Conservation (phyloP, 2,329 filamentous ascomycete species). For the Verticillium alfalfae region DNA sequence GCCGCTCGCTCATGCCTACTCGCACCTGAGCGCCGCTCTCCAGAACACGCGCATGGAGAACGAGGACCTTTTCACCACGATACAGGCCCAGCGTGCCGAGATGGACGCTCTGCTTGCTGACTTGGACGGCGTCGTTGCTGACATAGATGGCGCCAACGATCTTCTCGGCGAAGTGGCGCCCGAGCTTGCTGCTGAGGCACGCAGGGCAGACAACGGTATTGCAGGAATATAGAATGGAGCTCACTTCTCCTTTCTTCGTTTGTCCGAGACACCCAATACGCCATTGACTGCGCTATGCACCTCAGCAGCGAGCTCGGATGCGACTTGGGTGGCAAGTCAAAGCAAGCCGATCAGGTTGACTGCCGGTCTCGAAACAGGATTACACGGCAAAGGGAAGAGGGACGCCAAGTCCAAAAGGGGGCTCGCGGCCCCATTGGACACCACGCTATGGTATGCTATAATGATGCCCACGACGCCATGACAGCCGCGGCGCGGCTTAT, state of each 20-base stretch:
- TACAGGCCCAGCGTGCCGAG: conserved; percentile 49
- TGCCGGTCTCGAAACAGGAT: too few species aligned
- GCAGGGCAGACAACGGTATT: conserved; percentile 37
- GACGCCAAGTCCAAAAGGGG: background rate
- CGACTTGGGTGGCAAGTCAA: background rate
- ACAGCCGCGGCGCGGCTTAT: background rate
- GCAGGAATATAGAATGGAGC: conserved; percentile 8
- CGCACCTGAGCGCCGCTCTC: conserved; percentile 50
- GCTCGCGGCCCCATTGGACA: background rate
- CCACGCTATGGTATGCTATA: conserved; percentile 1
- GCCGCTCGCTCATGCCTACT: conserved; percentile 45
- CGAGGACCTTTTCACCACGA: conserved; percentile 43
- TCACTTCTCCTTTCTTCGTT: too few species aligned
- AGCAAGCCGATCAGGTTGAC: background rate
- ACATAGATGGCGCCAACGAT: conserved; percentile 47
- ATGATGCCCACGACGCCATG: conserved; percentile 3
- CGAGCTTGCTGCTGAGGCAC: conserved; percentile 44
- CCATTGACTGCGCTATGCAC: too few species aligned
- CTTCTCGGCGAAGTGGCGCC: conserved; percentile 40
- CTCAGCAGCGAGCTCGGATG: too few species aligned
- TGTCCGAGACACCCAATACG: too few species aligned
- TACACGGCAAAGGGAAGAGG: background rate
- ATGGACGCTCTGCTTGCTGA: conserved; percentile 42
- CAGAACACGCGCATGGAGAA: conserved; percentile 54
- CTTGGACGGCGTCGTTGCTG: conserved; percentile 46